phyloP scores from a whole-genome alignment of 164 flowering plant species.

The Saururus chinensis region DNA sequence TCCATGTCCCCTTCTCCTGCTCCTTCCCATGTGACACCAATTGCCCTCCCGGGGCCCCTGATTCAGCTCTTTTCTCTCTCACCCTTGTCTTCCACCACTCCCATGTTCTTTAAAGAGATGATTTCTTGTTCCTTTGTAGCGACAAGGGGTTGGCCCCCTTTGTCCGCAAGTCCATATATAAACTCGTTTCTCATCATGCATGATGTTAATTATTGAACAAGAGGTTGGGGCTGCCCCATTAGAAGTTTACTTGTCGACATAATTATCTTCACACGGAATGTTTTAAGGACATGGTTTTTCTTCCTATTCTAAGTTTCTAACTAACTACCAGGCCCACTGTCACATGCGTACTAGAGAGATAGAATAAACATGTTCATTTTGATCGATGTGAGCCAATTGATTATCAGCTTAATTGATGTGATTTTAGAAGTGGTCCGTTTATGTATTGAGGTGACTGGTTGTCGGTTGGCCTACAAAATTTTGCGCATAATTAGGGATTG shows the following conservation, averaged over 20 bases:
- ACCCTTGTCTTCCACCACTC: background rate
- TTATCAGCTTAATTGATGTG: too few species aligned
- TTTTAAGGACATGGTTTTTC: background rate
- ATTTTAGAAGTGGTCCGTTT: too few species aligned
- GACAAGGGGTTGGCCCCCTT: background rate
- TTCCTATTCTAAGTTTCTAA: background rate
- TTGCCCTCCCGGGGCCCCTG: background rate
- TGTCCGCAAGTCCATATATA: background rate
- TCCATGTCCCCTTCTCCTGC: conserved; percentile 14
- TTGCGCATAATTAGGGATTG: too few species aligned
- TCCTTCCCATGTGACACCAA: conserved; percentile 9
- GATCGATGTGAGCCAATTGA: background rate
- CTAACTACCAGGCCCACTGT: background rate
- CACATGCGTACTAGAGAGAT: background rate
- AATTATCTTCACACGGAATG: background rate
- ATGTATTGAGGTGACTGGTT: too few species aligned
- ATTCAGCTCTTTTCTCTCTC: background rate
- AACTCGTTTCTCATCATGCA: background rate
- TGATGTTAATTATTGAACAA: background rate
- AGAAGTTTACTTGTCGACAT: background rate
- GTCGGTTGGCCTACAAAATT: too few species aligned
- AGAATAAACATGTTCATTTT: too few species aligned
- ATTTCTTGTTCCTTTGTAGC: background rate
- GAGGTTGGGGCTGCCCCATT: background rate
- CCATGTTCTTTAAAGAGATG: background rate